phyloP scores from a whole-genome alignment of 2,329 filamentous ascomycete genomes.

The Arthrobotrys entomopaga region DNA sequence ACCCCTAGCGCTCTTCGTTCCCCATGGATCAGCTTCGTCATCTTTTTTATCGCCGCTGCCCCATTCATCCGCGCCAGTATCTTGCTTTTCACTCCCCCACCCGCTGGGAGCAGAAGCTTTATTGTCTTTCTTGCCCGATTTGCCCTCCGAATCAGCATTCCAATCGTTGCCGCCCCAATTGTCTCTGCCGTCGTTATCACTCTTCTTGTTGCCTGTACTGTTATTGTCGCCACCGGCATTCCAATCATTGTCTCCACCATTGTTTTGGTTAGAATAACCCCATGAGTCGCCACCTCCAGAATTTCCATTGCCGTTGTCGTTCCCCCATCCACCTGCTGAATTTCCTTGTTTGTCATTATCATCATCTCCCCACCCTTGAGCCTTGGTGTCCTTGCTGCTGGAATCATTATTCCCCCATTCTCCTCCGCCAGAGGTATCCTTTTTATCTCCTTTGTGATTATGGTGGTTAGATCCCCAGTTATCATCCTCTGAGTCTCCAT shows the following conservation, averaged over 20 bases:
- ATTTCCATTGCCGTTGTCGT: slow-evolving; percentile 9
- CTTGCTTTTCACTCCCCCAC: neutral
- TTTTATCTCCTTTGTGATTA: slow-evolving; percentile 13
- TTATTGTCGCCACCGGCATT: neutral
- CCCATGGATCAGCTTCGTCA: neutral
- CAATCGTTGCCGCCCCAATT: neutral
- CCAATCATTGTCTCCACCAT: neutral
- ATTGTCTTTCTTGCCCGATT: too few species aligned
- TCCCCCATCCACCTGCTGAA: neutral
- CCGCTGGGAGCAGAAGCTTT: neutral
- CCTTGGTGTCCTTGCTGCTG: neutral
- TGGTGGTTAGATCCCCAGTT: neutral
- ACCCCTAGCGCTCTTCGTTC: slow-evolving; percentile 1
- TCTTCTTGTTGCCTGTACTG: slow-evolving; percentile 1
- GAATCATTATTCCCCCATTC: neutral
- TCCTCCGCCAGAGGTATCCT: neutral
- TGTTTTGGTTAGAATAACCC: slow-evolving; percentile 3
- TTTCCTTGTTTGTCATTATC: neutral
- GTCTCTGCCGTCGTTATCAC: neutral
- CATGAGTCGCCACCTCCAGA: slow-evolving; percentile 13
- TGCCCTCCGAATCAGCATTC: neutral
- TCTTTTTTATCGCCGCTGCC: neutral
- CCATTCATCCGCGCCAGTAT: slow-evolving; percentile 5
- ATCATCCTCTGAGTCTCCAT: too few species aligned
- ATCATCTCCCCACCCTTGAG: neutral